Base-by-base conservation (phyloP, 345 rosid genomes). In the Chamaenerion angustifolium region DNA sequence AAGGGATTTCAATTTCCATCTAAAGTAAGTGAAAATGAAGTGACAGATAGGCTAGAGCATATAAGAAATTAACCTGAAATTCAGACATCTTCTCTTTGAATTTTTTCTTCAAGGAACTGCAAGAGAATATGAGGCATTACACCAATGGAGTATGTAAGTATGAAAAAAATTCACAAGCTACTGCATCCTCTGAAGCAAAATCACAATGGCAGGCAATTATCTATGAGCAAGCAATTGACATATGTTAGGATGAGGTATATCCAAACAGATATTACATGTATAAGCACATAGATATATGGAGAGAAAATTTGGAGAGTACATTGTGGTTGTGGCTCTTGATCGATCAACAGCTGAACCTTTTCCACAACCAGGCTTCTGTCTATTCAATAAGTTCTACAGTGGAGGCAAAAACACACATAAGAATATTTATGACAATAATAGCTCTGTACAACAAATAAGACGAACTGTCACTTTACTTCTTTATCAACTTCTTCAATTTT, bases 271-370 rank as follows among this genome's bases (percentile, higher is more conserved):
- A n/a, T n/a, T n/a, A n/a, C n/a, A n/a, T n/a, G n/a, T n/a, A n/a
- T n/a, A n/a, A n/a, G 25, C 25, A 21, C 0, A 21, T 21, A 21
- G 25, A 21, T 21, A 42, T 49, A 59, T 10, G 8, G 40, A 42
- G 52, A 52, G 23, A 12, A 69, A 60, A 54, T 40, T 62, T 21
- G 23, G 43, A 40, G 59, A 52, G 76, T 74, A 92, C 96, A 78
- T 62, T 16, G 96, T 87, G 14, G 96, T 87, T 56, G 87, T 77
- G 7, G 77, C 77, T 69, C 98, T 83, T 55, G 98, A 81, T 63
- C 93, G 73, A 72, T 92, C 98, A 14, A 87, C 82, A 49, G 83
- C 95, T 1, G 96, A 66, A 65, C 98, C 98, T 74, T 86, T 81
- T 55, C 89, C 95, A 47, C 95, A 92, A 52, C 96, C 93, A 41